Base-by-base conservation (phyloP, 768 basidiomycete genomes). In the Megacollybia marginata region DNA sequence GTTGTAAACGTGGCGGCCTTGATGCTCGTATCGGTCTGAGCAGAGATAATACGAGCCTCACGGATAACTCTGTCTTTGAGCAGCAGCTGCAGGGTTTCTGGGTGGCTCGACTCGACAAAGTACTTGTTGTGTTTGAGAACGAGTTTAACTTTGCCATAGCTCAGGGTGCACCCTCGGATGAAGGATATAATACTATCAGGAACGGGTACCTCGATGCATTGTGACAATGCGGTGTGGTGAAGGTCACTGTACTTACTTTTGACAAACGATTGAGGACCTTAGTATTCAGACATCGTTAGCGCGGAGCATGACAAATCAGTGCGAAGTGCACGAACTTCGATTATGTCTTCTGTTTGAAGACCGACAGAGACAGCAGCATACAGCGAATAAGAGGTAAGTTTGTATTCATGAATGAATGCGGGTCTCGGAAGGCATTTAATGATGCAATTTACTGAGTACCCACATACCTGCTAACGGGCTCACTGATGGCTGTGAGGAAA, bases 311-410 rank as follows among this genome's bases (percentile, higher is more conserved):
- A 43, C 31, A 48, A 50, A 51, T 40, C 51, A 52, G 55, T 49
- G 57, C 52, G 54, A 55, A 56, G 57, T 54, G 57, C 48, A 77
- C 82, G 62, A 57, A 97, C 95, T 74, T 94, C 92, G 66, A 98
- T 96, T 58, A 98, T 98, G 65, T 98, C 94, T 58, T 95, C 88
- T 9, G 96, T 98, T 64, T 98, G 92, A 28, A 99, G 72, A 28
- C 96, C 96, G 52, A 99, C 96, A 12, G 95, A 97, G 54, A 99
- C 95, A 46, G 96, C 96, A 52, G 96, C 96, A 66, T 99, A 98
- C 13, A 99, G 74, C 15, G 95, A 98, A 67, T 98, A 96, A 42
- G 93, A 87, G 50, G 95, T 98, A 62, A 99, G 82, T 70, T 95
- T 92, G 77, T 98, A 99, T 74, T 98, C 96, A 71, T 99, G 95